Evolutionary conservation across 2,329 filamentous ascomycete genomes (phyloP), one percentile per base, ranked within the genome.

Genomic region (Nakataea oryzae): DNA sequence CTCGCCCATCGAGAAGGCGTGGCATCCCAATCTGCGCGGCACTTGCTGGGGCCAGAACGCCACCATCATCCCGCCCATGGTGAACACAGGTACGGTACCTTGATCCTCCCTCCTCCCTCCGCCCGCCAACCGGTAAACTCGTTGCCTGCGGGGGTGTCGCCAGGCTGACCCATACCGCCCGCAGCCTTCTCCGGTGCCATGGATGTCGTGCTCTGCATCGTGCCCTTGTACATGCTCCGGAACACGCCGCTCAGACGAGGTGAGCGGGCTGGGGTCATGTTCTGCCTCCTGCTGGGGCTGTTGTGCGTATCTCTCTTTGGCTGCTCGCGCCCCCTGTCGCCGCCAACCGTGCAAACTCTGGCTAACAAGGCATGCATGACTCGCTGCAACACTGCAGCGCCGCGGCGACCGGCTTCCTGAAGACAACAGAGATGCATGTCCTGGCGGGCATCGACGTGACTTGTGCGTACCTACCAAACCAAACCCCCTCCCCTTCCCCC

Each of bases 1-100:
- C 59, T 34, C 50, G 9, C 59, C 59, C 59, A 61, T 56, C 7
- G 29, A 26, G 21, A 61, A 61, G 59, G 54, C 30, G 14, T 61
- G 28, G n/a, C 59, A n/a, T 9, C 59, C 59, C 26, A 54, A 41
- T 27, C 21, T 54, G 14, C 29, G 28, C 7, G 59, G 59, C 11
- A n/a, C 54, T 13, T 61, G 59, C 28, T 61, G 50, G 27, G 26
- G 50, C 12, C 24, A 56, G 47, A 28, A 11, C 41, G 30, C 59
- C 6, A 61, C 50, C 6, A 17, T 55, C 24, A 29, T 28, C 2
- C 26, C 28, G 24, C 8, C 28, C 14, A 56, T 28, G 12, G 1
- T 56, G 12, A 56, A 56, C 28, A 56, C 54, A 17, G 54, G 54
- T 56, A 29, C 17, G 54, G 54, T 56, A 29, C 17, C 14, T 27